Evolutionary conservation across 306 rosid genomes (phyloP), one percentile per base, ranked within the genome.

Genomic region (Castanopsis chinensis): DNA sequence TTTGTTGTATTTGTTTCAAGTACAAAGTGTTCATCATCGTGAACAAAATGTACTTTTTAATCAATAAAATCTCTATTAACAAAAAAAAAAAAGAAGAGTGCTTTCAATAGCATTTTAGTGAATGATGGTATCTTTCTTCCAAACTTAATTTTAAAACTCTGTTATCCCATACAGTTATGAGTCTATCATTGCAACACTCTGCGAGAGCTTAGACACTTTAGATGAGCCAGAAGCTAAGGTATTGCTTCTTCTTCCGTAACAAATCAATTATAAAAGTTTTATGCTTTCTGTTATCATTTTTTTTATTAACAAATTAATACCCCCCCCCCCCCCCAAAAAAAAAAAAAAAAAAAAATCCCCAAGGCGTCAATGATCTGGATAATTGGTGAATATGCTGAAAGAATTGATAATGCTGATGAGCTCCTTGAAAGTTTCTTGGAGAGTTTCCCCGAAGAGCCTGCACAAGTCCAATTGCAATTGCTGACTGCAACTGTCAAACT

Each of bases 171-270:
- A 60, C 88, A 95, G 99, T 72, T 96, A 96, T 3, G 99, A 96
- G 86, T 96, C 99, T 84, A 96, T 96, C 79, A 96, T 96, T 89
- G 99, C 99, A 63, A 96, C 99, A 43, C 93, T 96, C 43, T 96
- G 99, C 32, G 99, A 96, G 88, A 96, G 96, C 89, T 89, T 96
- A 37, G 99, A 96, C 81, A 96, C 98, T 70, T 83, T 96, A 85
- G 99, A 96, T 78, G 99, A 96, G 86, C 99, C 99, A 0, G 99
- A 96, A 88, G 99, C 99, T 79, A 96, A 96, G 99, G 99, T 95
- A 86, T 69, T 64, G 37, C 55, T 83, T 78, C 45, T 79, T 74
- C 28, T 56, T 71, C 17, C 55, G 71, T 80, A 77, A 69, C 56
- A 53, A 69, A n/a, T 27, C 20, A n/a, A 71, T 78, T 35, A 58